Conservation (phyloP, 2,329 filamentous ascomycete genomes). For the Monilinia laxa region DNA sequence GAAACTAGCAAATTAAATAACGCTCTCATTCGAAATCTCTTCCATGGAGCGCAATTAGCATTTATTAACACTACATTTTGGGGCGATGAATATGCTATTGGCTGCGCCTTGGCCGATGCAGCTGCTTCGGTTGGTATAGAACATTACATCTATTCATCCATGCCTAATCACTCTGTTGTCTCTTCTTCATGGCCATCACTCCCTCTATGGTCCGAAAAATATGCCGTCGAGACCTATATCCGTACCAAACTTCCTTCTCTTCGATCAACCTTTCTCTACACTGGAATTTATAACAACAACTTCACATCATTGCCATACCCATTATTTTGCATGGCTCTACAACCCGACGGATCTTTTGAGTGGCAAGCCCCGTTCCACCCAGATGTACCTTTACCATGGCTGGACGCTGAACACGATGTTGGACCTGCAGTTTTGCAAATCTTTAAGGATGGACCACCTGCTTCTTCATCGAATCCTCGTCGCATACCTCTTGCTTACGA, state of each 20-base stretch:
- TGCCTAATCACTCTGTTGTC: slow-evolving; percentile 90
- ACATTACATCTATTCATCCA: slow-evolving; percentile 94
- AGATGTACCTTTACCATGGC: slow-evolving; percentile 84
- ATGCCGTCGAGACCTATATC: slow-evolving; percentile 88
- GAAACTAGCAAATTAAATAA: slow-evolving; percentile 70
- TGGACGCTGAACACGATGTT: slow-evolving; percentile 95
- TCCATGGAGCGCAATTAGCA: slow-evolving; percentile 79
- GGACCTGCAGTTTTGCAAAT: slow-evolving; percentile 89
- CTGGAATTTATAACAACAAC: slow-evolving; percentile 98
- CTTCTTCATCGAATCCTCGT: slow-evolving; percentile 55
- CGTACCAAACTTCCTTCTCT: slow-evolving; percentile 59
- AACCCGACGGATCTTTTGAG: slow-evolving; percentile 78
- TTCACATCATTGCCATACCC: slow-evolving; percentile 92
- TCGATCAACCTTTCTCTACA: slow-evolving; percentile 89
- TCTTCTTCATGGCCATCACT: slow-evolving; percentile 68
- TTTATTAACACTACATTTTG: slow-evolving; percentile 99
- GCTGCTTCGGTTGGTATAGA: slow-evolving; percentile 81
- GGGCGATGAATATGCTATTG: slow-evolving; percentile 89
- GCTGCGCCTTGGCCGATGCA: slow-evolving; percentile 82
- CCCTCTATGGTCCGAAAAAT: slow-evolving; percentile 90
- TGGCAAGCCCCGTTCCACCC: slow-evolving; percentile 96
- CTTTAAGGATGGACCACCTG: slow-evolving; percentile 88
- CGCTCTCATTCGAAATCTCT: slow-evolving; percentile 72
- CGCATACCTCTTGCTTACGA: slow-evolving; percentile 89
- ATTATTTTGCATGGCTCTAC: slow-evolving; percentile 90